Conservation (phyloP, 306 rosid genomes). For the Rubus idaeus region DNA sequence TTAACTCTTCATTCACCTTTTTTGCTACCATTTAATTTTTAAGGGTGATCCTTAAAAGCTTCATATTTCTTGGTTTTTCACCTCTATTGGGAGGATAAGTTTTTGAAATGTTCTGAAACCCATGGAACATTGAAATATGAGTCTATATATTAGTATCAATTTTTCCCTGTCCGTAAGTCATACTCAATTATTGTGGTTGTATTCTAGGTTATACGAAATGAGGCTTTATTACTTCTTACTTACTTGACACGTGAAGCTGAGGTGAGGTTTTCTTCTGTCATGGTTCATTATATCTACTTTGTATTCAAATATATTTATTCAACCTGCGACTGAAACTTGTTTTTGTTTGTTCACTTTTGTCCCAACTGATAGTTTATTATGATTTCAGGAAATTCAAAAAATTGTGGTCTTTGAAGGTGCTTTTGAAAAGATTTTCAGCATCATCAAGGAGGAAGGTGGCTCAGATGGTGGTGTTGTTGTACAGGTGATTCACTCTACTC, state of each 20-base stretch:
- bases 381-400: slow-evolving; percentile 92
- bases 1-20: slow-evolving; percentile 8
- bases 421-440: slow-evolving; percentile 89
- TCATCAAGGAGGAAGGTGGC: slow-evolving; percentile 86
- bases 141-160: background rate
- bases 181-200: slow-evolving; percentile 5
- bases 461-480: slow-evolving; percentile 98
- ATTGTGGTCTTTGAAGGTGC: slow-evolving; percentile 97
- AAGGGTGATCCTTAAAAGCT: background rate
- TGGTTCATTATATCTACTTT: slow-evolving; percentile 16
- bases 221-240: slow-evolving; percentile 87
- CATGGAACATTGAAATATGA: background rate
- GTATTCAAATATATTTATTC: slow-evolving; percentile 4
- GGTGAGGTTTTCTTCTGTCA: slow-evolving; percentile 48
- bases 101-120: slow-evolving; percentile 8
- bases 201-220: slow-evolving; percentile 84
- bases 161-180: background rate
- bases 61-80: background rate
- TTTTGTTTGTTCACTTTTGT: background rate
- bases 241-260: slow-evolving; percentile 93
- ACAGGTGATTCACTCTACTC: slow-evolving; percentile 58
- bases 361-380: slow-evolving; percentile 30
- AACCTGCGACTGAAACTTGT: background rate
- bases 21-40: background rate
- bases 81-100: background rate